phyloP scores from a whole-genome alignment of 306 rosid species.

The Dalbergia cochinchinensis region DNA sequence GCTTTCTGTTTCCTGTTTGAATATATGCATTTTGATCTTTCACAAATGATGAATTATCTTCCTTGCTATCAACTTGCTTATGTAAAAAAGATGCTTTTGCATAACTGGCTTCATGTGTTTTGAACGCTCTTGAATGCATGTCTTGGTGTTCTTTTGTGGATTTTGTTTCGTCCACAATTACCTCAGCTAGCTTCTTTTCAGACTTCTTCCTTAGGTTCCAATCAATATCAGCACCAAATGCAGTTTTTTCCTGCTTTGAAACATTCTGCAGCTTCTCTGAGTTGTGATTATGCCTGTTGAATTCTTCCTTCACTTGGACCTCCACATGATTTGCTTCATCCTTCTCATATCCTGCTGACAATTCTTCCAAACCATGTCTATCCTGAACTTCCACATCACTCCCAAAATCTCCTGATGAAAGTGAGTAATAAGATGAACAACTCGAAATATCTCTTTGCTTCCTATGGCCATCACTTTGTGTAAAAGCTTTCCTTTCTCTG shows the following conservation, averaged over 20 bases:
- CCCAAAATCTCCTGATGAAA: slow-evolving; percentile 71
- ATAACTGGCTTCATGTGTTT: slow-evolving; percentile 52
- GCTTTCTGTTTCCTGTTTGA: slow-evolving; percentile 55
- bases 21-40: slow-evolving; percentile 50
- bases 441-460: slow-evolving; percentile 68
- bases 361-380: slow-evolving; percentile 64
- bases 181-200: slow-evolving; percentile 66
- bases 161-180: slow-evolving; percentile 51
- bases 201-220: slow-evolving; percentile 74
- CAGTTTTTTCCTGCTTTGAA: slow-evolving; percentile 51
- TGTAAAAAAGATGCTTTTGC: slow-evolving; percentile 59
- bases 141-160: slow-evolving; percentile 54
- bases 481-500: slow-evolving; percentile 48
- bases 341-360: slow-evolving; percentile 52
- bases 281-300: slow-evolving; percentile 44
- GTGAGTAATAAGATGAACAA: slow-evolving; percentile 86
- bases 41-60: slow-evolving; percentile 55
- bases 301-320: slow-evolving; percentile 54
- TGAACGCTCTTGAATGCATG: slow-evolving; percentile 47
- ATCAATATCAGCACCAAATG: slow-evolving; percentile 50
- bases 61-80: slow-evolving; percentile 52
- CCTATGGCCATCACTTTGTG: slow-evolving; percentile 53
- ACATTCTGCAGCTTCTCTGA: slow-evolving; percentile 37
- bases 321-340: slow-evolving; percentile 47
- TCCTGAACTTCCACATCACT: slow-evolving; percentile 72